These are phyloP conservation scores for Microcyclosporella mali DNA, from an alignment of 2,329 filamentous ascomycete genomes.

Conservation along the genomic window DNA sequence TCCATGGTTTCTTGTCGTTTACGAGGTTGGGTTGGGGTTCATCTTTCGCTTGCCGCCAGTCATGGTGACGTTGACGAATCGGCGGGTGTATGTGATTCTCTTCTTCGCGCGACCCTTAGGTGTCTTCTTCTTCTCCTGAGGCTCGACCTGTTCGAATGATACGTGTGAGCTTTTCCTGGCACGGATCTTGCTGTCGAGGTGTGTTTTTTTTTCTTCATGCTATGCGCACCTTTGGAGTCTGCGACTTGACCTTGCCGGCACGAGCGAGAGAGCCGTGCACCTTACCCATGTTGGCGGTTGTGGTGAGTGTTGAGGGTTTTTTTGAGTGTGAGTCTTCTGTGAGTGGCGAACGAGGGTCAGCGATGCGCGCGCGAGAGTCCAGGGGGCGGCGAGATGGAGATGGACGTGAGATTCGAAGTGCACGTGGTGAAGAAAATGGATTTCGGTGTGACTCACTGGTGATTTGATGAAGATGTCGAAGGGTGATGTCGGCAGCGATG, in stretches of 20 bases:
- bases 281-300: conserved; percentile 71
- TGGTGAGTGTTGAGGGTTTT: conserved; percentile 12
- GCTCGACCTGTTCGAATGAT: conserved; percentile 69
- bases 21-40: conserved; percentile 79
- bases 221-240: conserved; percentile 75
- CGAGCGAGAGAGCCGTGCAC: conserved; percentile 90
- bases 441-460: conserved; percentile 13
- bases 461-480: conserved; percentile 15
- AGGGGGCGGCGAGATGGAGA: background rate
- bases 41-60: conserved; percentile 99
- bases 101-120: conserved; percentile 98
- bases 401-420: background rate
- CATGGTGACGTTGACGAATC: conserved; percentile 97
- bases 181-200: background rate
- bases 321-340: conserved; percentile 11
- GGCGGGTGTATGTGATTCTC: conserved; percentile 91
- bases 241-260: conserved; percentile 98
- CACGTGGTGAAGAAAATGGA: background rate
- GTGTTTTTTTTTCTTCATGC: background rate
- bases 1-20: conserved; percentile 30
- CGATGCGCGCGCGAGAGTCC: conserved; percentile 4
- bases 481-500: conserved; percentile 6
- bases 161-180: conserved; percentile 3
- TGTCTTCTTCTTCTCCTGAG: conserved; percentile 91
- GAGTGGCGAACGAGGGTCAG: conserved; percentile 18